Base-by-base conservation (phyloP, 2,329 filamentous ascomycete genomes). In the Botrytis pseudocinerea region DNA sequence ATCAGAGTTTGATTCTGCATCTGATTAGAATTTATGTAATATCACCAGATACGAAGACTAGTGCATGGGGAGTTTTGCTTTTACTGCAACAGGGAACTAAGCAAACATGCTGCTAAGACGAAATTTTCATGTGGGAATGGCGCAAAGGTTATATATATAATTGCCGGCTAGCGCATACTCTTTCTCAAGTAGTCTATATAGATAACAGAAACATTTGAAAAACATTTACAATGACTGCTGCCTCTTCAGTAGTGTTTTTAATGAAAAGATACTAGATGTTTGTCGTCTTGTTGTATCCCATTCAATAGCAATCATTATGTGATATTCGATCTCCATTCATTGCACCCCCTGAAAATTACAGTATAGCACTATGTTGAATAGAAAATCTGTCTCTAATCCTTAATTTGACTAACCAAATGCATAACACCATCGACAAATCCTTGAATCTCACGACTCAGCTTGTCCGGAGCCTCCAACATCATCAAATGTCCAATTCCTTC, bases 1-100 rank as follows among this genome's bases (percentile, higher is more conserved):
- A n/a, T 79, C 74, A 18, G 79, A 81, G 61, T 75, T 74, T 16
- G 76, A 78, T 54, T 80, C 75, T 18, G 76, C 78, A 38, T 81
- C 79, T 16, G 79, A 80, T 70, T 81, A 75, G 69, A 73, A 70
- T 16, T 32, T 22, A 38, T 35, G 10, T 68, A 42, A n/a, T 38
- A n/a, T 22, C 12, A 25, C 14, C 16, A 20, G 12, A 28, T 35
- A 22, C 2, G 65, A 28, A 20, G 22, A 28, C 18, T 12, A 18
- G 28, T 40, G 28, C 25, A 3, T 40, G 22, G 40, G 66, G 54
- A n/a, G 20, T 69, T 60, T 40, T 44, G 38, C 38, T 14, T 59
- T 57, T 40, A n/a, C n/a, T 60, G 16, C 5, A 32, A 68, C 38
- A 40, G 18, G 35, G 25, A n/a, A 40, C 40, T 38, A 38, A 42